Base-by-base conservation (phyloP, 768 basidiomycete species). In the Lactarius sanguifluus region DNA sequence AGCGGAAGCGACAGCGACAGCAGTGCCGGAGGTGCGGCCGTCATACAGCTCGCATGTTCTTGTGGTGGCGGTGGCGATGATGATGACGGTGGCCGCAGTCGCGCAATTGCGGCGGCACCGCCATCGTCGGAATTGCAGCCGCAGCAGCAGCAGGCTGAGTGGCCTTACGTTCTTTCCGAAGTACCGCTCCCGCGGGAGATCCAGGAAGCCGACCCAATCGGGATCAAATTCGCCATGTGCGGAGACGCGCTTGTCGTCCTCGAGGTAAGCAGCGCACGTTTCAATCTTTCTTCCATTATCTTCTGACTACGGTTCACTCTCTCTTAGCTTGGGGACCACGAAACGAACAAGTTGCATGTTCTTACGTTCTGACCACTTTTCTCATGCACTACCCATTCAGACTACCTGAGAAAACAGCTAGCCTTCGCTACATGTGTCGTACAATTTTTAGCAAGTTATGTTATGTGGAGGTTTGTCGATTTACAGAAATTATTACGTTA, bases 131-230 rank as follows among this genome's bases (percentile, higher is more conserved):
- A 41, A 15, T 20, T 3, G 32, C n/a, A 23, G 10, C 45, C 2
- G 45, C 15, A 32, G 13, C 15, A 13, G 15, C 1, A 23, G 23
- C 23, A 5, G 32, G 16, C 1, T 10, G 25, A 54, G 40, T 30
- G 30, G 38, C 52, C 62, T 9, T 63, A 32, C 30, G 16, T 63
- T 18, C 40, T 40, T 45, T 56, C 54, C 3, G 55, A 56, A n/a
- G 54, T 41, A 2, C n/a, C 40, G 9, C 62, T 57, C 10, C 62
- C 62, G 25, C 25, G 13, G 25, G 61, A 54, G 16, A 55, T 55
- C n/a, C 61, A 62, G 13, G 61, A 57, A 13, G 62, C 43, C 25
- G 55, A 62, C 52, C 52, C 61, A 20, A 34, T 62, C 25, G 61
- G 61, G 2, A 41, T 62, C 50, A 62, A 54, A 28, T 38, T 62